Evolutionary conservation across 2,329 filamentous ascomycete genomes (phyloP).

Genomic region (Phoma sp.): DNA sequence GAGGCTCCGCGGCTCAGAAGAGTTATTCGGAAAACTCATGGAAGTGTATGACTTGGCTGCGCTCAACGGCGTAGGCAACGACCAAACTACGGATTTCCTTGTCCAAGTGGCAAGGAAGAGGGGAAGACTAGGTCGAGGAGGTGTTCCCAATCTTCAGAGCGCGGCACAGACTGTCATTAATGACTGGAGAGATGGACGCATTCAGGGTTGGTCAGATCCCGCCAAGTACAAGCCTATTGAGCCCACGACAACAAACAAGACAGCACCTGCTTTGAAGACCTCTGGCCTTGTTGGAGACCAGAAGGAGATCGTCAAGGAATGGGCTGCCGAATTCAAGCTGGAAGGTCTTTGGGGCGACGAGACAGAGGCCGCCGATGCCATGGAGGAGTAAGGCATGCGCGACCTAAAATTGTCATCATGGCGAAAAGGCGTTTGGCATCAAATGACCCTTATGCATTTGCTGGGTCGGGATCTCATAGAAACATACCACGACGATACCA

Average conservation of each 20-base stretch:
- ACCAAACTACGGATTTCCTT: constrained; percentile 87
- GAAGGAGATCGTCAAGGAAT: constrained; percentile 88
- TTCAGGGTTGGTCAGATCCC: constrained; percentile 88
- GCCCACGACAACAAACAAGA: constrained; percentile 47
- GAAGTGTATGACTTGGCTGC: constrained; percentile 84
- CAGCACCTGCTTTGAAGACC: constrained; percentile 38
- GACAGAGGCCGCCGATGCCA: constrained; percentile 41
- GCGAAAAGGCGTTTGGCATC: constrained; percentile 13
- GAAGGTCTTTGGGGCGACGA: constrained; percentile 88
- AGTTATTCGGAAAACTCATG: constrained; percentile 78
- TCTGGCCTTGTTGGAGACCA: constrained; percentile 60
- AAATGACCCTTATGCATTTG: constrained; percentile 10
- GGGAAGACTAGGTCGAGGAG: constrained; percentile 84
- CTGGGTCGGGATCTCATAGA: constrained; percentile 15
- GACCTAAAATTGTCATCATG: no score
- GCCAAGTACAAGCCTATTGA: constrained; percentile 68
- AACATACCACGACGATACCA: constrained; percentile 25
- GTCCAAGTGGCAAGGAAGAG: constrained; percentile 94
- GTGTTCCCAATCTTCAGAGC: constrained; percentile 84
- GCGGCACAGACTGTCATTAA: constrained; percentile 92
- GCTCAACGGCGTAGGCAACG: constrained; percentile 71
- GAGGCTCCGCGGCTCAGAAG: constrained; percentile 74
- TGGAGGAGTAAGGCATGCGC: constrained; percentile 35
- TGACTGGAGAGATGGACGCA: constrained; percentile 95
- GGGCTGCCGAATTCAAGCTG: constrained; percentile 93